A percentile compares a stretch with the other conserved stretches of the same genome.
These are phyloP conservation scores for Metschnikowia gelsemii DNA, from an alignment of 805 yeast species.

Conservation along the genomic window DNA sequence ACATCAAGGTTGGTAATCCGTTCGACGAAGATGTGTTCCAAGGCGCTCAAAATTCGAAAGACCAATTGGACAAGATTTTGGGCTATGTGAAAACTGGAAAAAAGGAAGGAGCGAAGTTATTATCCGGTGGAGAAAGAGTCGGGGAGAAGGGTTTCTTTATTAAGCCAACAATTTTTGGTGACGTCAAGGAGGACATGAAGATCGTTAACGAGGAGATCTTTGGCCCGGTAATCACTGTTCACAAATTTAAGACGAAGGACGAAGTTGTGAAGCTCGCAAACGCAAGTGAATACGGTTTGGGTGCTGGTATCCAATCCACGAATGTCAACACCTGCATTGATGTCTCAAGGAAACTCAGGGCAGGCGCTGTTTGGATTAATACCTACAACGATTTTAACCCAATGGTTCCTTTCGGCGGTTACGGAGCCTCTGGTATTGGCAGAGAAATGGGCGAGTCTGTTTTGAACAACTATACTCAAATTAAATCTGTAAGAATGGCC, in stretches of 20 bases:
- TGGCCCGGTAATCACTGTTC: constrained; percentile 87
- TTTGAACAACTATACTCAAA: constrained; percentile 78
- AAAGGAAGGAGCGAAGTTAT: constrained; percentile 78
- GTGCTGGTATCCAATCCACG: constrained; percentile 85
- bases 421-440: constrained; percentile 86
- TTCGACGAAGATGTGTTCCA: constrained; percentile 75
- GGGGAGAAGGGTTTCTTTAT: constrained; percentile 62
- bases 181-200: constrained; percentile 69
- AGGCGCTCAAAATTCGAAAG: constrained; percentile 89
- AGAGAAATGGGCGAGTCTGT: constrained; percentile 92
- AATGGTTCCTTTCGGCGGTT: constrained; percentile 91
- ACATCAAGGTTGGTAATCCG: constrained; percentile 75
- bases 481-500: constrained; percentile 75
- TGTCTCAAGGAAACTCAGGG: constrained; percentile 69
- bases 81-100: constrained; percentile 74
- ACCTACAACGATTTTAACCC: constrained; percentile 86
- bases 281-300: constrained; percentile 80
- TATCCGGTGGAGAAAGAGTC: constrained; percentile 68
- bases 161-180: constrained; percentile 83
- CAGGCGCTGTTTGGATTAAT: constrained; percentile 93
- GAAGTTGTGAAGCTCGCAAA: constrained; percentile 80
- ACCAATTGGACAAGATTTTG: constrained; percentile 76
- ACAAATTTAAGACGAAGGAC: constrained; percentile 78
- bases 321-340: constrained; percentile 73
- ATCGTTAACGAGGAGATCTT: constrained; percentile 89